Evolutionary conservation across 2,329 filamentous ascomycete genomes (phyloP).

Genomic region (Cladophialophora immunda): DNA sequence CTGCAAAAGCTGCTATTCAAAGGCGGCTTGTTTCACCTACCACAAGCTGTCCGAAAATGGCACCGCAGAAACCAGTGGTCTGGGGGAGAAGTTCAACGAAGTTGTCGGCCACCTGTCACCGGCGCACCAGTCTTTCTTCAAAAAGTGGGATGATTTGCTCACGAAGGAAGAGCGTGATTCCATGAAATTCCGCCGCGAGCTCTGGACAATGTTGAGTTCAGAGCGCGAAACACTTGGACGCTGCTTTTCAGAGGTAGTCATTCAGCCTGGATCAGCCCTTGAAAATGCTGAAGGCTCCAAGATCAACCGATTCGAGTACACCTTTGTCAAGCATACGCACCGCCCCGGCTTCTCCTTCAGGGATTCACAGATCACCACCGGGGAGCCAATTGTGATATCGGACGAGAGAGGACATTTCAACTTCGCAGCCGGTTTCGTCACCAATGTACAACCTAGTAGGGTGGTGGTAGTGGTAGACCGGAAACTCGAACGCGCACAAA

Average conservation of each 20-base stretch:
- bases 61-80: constrained; percentile 79
- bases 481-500: constrained; percentile 84
- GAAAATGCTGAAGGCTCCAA: constrained; percentile 76
- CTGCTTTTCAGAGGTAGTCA: constrained; percentile 87
- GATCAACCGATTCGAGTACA: constrained; percentile 92
- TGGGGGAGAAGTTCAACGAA: constrained; percentile 83
- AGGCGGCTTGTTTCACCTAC: constrained; percentile 89
- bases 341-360: constrained; percentile 78
- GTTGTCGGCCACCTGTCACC: constrained; percentile 79
- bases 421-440: constrained; percentile 89
- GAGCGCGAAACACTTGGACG: constrained; percentile 88
- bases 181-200: constrained; percentile 83
- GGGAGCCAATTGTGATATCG: constrained; percentile 95
- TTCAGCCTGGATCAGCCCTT: constrained; percentile 77
- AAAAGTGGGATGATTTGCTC: constrained; percentile 91
- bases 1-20: constrained; percentile 89
- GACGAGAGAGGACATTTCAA: constrained; percentile 96
- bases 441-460: constrained; percentile 74
- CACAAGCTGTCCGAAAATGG: constrained; percentile 90
- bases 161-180: constrained; percentile 94
- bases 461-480: constrained; percentile 92
- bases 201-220: constrained; percentile 94
- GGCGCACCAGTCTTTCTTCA: constrained; percentile 81
- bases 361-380: constrained; percentile 85
- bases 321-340: constrained; percentile 75